phyloP scores from a whole-genome alignment of 352 stramenopile genomes.

The Globisporangium nodosum region DNA sequence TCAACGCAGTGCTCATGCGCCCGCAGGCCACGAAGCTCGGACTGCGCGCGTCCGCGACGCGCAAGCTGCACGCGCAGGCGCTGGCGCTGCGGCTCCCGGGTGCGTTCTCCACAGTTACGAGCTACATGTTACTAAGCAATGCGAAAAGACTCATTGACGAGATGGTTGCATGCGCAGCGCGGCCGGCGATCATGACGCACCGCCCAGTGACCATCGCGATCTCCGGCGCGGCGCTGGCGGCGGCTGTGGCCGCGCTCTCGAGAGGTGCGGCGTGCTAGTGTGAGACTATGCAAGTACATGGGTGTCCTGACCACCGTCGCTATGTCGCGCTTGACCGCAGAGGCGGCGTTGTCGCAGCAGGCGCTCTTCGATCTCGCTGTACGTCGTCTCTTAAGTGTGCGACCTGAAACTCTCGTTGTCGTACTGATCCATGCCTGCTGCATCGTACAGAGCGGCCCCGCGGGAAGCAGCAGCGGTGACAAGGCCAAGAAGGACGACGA shows the following conservation, averaged over 20 bases:
- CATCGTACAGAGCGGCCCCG: constrained; percentile 16
- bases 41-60: constrained; percentile 23
- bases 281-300: background rate
- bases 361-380: constrained; percentile 31
- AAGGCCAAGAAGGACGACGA: constrained; percentile 35
- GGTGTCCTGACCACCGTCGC: background rate
- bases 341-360: constrained; percentile 44
- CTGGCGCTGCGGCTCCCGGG: constrained; percentile 22
- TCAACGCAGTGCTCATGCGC: constrained; percentile 30
- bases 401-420: background rate
- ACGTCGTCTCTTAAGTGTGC: background rate
- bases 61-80: constrained; percentile 24
- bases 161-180: constrained; percentile 5
- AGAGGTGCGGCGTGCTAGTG: constrained; percentile 12
- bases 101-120: constrained; percentile 4
- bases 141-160: no score
- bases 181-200: constrained; percentile 10
- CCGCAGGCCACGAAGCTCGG: constrained; percentile 32
- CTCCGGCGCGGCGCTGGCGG: constrained; percentile 41
- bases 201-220: constrained; percentile 16
- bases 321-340: constrained; percentile 1
- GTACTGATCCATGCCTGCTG: background rate
- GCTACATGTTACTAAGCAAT: background rate
- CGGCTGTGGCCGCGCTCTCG: constrained; percentile 37
- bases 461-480: constrained; percentile 21